A percentile compares a stretch with the other conserved stretches of the same genome.
These are phyloP conservation scores for Puccinellia tenuiflora DNA, from an alignment of 176 grass and related monocot species.

Conservation along the genomic window DNA sequence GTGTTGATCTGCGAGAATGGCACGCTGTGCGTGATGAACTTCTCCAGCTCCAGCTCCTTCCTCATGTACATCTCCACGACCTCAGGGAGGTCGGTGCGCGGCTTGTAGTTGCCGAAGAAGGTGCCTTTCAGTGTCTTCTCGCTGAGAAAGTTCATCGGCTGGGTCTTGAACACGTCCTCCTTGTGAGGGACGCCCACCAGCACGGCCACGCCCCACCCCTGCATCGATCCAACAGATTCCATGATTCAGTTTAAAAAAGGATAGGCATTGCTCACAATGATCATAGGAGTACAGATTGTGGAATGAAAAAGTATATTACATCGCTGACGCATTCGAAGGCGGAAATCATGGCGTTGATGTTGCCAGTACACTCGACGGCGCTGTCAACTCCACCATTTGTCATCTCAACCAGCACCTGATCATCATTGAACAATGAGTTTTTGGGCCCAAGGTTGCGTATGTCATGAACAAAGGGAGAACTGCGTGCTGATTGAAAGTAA, in stretches of 20 bases:
- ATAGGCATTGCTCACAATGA: not conserved
- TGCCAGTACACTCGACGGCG: constrained; percentile 75
- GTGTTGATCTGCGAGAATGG: constrained; percentile 5
- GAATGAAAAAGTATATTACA: not conserved
- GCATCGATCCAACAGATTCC: not conserved
- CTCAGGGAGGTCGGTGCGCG: constrained; percentile 26
- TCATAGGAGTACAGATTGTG: not conserved
- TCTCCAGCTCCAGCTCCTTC: constrained; percentile 69
- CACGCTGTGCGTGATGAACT: constrained; percentile 53
- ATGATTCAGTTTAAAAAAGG: not conserved
- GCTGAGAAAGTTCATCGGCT: constrained; percentile 41
- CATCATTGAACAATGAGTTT: not conserved
- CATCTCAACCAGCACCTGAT: constrained; percentile 82
- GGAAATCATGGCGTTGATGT: constrained; percentile 39
- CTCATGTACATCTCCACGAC: constrained; percentile 51
- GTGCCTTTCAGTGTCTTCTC: constrained; percentile 51
- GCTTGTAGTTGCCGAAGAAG: constrained; percentile 49
- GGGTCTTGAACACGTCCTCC: constrained; percentile 40
- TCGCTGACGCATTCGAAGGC: constrained; percentile 51
- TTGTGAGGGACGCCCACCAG: constrained; percentile 50
- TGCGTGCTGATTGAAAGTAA: not conserved
- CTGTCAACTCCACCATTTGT: constrained; percentile 84
- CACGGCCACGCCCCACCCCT: constrained; percentile 47
- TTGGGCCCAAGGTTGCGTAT: not conserved
- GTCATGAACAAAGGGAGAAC: not conserved